These are phyloP conservation scores for Jatropha multifida DNA, from an alignment of 441 rosid species.

Conservation along the genomic window DNA sequence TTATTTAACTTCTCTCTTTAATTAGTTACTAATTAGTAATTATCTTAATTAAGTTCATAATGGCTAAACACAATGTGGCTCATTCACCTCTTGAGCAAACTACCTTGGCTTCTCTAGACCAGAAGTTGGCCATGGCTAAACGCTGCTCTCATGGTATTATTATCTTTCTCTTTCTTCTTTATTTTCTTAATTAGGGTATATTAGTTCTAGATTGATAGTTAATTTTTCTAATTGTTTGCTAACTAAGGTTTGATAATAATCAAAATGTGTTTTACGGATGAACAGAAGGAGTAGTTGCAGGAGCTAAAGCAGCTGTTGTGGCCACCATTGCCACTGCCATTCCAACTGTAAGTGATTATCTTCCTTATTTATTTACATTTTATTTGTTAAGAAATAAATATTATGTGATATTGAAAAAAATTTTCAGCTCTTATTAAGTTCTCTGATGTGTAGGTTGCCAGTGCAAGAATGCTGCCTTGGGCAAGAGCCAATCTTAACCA, in stretches of 20 bases:
- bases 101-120: conserved; percentile 52
- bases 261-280: conserved; percentile 16
- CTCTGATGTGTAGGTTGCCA: conserved; percentile 48
- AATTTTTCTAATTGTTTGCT: too few relatives aligned
- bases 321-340: conserved; percentile 66
- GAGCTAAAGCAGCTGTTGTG: conserved; percentile 68
- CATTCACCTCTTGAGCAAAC: conserved; percentile 47
- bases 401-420: too few relatives aligned
- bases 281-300: conserved; percentile 69
- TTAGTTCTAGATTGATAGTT: too few relatives aligned
- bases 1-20: too few relatives aligned
- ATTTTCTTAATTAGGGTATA: neutral
- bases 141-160: conserved; percentile 54
- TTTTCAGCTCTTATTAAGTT: neutral
- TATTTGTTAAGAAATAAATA: too few relatives aligned
- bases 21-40: too few relatives aligned
- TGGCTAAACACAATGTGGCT: conserved; percentile 27
- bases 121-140: conserved; percentile 62
- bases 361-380: neutral
- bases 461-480: conserved; percentile 78
- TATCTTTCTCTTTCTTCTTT: neutral
- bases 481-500: conserved; percentile 69
- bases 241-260: neutral
- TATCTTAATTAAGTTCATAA: too few relatives aligned
- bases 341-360: conserved; percentile 50